Percentiles rank a stretch among this genome's conserved stretches.
Evolutionary conservation across 169 alveolate species (phyloP).

Genomic region (Eimeria zaria): DNA sequence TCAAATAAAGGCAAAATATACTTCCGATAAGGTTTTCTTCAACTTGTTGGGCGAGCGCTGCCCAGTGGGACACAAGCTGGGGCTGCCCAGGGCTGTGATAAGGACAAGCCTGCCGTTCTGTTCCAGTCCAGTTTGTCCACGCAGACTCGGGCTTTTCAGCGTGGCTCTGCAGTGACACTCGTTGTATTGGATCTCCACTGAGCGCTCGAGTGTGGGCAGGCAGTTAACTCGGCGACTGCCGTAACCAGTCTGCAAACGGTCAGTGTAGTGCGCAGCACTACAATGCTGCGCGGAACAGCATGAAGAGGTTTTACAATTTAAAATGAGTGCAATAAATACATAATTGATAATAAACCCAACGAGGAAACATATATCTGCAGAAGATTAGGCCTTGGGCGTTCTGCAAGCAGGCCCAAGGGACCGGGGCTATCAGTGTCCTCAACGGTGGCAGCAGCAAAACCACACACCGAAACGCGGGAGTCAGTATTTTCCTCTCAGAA

Average conservation of each 20-base stretch:
- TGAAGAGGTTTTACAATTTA: too few species aligned
- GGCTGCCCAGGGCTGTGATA: background rate
- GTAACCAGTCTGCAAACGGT: too few species aligned
- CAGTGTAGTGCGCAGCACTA: constrained; percentile 2
- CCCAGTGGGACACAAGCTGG: constrained; percentile 26
- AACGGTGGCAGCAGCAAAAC: too few species aligned
- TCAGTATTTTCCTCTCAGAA: too few species aligned
- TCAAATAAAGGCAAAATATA: background rate
- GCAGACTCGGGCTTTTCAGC: background rate
- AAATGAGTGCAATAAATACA: too few species aligned
- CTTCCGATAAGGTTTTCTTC: background rate
- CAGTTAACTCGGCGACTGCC: background rate
- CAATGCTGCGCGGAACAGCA: background rate
- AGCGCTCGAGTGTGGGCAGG: background rate
- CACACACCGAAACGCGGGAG: too few species aligned
- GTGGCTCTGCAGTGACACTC: background rate
- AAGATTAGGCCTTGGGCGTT: too few species aligned
- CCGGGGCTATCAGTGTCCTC: too few species aligned
- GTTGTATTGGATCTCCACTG: background rate
- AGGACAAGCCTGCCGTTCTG: background rate
- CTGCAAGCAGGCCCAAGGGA: too few species aligned
- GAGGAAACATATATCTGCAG: too few species aligned
- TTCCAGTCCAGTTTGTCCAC: background rate
- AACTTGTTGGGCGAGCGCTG: background rate
- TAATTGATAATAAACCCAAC: too few species aligned